Base-by-base conservation (phyloP, 2,329 filamentous ascomycete genomes). In the Purpureocillium takamizusanense region DNA sequence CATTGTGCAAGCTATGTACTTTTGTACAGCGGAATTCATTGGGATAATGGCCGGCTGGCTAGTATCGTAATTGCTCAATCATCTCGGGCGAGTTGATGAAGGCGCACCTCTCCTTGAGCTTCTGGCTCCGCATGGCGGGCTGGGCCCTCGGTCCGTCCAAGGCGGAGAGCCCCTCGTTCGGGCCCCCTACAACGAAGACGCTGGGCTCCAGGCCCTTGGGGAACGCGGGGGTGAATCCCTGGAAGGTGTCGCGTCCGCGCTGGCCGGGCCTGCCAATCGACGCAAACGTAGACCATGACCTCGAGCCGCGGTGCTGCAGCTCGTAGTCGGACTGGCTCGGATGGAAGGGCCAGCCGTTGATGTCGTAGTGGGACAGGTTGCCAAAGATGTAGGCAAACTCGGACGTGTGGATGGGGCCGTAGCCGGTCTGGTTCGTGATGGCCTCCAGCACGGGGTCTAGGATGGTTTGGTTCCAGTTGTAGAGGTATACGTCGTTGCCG, bases 391-490 rank as follows among this genome's bases (percentile, higher is more conserved):
- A 76, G 5, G 68, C 64, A 18, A 75, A 66, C 37, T 76, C 72
- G 1, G 69, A 67, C 0, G 68, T 71, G 48, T 77, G 72, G 5
- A 71, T 57, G 0, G 65, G 55, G 21, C 71, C 71, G 5, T 67
- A 47, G 1, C 66, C 66, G 1, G 59, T 53, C 3, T 54, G 44
- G 9, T 59, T 57, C 16, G 46, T 46, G 3, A 54, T 37, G 9
- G 53, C 51, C 5, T 38, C 38, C n/a, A 74, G 49, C 23, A 68
- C 59, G 0, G 62, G 57, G 3, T 62, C 65, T 2, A 73, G 53
- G n/a, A 76, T 59, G 0, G 72, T 76, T 46, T 74, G 70, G 50
- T 76, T 76, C 55, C 67, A 70, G 42, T 66, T 54, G 50, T 69
- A 74, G 2, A 73, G 52, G 47, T 67, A 76, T 4, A 71, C 65